These are phyloP conservation scores for Dujonia santamariae DNA, from an alignment of 1,139 yeast genomes.

Conservation along the genomic window DNA sequence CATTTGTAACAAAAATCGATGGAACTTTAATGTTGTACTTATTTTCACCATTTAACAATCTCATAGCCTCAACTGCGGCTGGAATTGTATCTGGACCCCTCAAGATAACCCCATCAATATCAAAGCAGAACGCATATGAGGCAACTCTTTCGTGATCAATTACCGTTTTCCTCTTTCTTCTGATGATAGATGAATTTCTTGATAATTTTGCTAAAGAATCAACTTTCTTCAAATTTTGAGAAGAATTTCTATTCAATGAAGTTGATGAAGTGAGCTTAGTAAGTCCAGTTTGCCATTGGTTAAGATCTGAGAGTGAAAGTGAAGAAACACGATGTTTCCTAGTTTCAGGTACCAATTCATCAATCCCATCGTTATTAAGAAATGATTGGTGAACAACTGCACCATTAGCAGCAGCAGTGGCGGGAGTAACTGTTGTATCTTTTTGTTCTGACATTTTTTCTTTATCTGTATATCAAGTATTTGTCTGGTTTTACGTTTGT, in stretches of 20 bases:
- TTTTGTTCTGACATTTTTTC: neutral
- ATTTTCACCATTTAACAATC: slow-evolving; percentile 70
- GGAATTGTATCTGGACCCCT: slow-evolving; percentile 80
- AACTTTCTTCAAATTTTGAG: slow-evolving; percentile 44
- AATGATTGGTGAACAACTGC: slow-evolving; percentile 51
- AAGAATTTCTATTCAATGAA: slow-evolving; percentile 34
- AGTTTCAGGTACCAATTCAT: slow-evolving; percentile 56
- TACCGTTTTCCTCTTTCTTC: slow-evolving; percentile 47
- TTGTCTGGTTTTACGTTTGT: too few species aligned
- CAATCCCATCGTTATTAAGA: slow-evolving; percentile 70
- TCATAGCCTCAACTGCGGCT: slow-evolving; percentile 68
- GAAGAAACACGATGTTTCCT: slow-evolving; percentile 70
- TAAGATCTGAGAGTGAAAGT: slow-evolving; percentile 65
- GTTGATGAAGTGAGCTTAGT: slow-evolving; percentile 45
- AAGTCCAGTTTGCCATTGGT: slow-evolving; percentile 53
- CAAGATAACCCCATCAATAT: slow-evolving; percentile 80
- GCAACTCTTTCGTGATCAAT: slow-evolving; percentile 73
- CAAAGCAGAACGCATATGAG: slow-evolving; percentile 82
- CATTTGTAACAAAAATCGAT: slow-evolving; percentile 81
- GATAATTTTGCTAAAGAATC: slow-evolving; percentile 51
- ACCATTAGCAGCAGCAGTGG: neutral
- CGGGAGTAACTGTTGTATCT: neutral
- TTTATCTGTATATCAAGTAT: neutral
- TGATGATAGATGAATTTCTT: slow-evolving; percentile 50
- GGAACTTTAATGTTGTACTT: slow-evolving; percentile 81